Base-by-base conservation (phyloP, 2,329 filamentous ascomycete species). In the Beauveria asiatica region DNA sequence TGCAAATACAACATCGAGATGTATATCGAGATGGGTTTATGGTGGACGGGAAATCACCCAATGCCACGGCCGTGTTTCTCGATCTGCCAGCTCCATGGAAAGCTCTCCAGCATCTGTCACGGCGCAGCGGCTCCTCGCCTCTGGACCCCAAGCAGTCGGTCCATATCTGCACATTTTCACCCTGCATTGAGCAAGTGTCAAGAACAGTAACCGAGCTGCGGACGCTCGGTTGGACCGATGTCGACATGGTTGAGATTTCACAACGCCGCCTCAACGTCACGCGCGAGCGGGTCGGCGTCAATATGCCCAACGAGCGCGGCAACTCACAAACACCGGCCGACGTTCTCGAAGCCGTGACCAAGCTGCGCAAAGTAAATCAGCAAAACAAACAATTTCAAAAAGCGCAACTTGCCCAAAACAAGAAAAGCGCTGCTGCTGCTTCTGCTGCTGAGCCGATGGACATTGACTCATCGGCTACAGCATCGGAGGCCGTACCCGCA, bases 141-240 rank as follows among this genome's bases (percentile, higher is more conserved):
- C 79, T 97, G 11, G 87, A 94, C 65, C 85, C 90, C 0, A 80
- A 81, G n/a, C 81, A 83, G 46, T 82, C 88, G 5, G 84, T 87
- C 1, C 82, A 94, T 69, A 82, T 99, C 59, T 99, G 94, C 77
- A 95, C 92, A 0, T 99, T 99, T 75, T 95, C 89, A 1, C 94
- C 94, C 0, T 99, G 94, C 73, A 95, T 99, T 65, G 94, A 99
- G 74, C 94, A 99, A 76, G 93, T 95, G 23, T 91, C 89, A 57
- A 84, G 86, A 60, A 97, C 94, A 0, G 86, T 96, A 58, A 87
- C 89, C 11, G 83, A 84, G 13, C 81, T 99, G 73, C 87, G 93
- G 58, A 83, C 85, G 42, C 77, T 92, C 7, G 91, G 90, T 57
- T 99, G 94, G 94, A 82, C 92, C 10, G 88, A 93, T 61, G 95